Conservation (phyloP, 2,329 filamentous ascomycete species). For the Eutypella sp. region DNA sequence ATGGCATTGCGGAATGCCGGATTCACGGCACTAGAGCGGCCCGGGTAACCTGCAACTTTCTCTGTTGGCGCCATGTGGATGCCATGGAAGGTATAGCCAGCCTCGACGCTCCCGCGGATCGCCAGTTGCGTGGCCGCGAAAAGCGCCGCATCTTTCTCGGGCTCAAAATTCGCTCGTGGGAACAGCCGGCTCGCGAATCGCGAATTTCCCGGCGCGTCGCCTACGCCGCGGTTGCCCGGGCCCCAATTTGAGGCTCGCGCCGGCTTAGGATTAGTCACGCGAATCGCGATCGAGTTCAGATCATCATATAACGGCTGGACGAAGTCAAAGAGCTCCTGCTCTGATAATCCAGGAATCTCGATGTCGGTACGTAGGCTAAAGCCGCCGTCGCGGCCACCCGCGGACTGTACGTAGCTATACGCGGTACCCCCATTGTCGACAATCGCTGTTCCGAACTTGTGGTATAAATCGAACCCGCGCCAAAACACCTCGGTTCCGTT, state of each 20-base stretch:
- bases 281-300: conserved; percentile 27
- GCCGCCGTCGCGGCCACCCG: conserved; percentile 20
- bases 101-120: conserved; percentile 32
- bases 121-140: conserved; percentile 23
- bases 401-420: conserved; percentile 29
- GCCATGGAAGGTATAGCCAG: conserved; percentile 30
- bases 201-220: conserved; percentile 23
- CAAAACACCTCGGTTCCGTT: conserved; percentile 20
- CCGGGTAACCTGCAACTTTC: conserved; percentile 25
- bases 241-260: conserved; percentile 25
- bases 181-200: conserved; percentile 29
- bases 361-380: conserved; percentile 28
- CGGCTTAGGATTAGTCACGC: conserved; percentile 18
- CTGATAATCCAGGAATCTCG: conserved; percentile 27
- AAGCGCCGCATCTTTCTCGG: conserved; percentile 11
- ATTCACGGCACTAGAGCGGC: conserved; percentile 30
- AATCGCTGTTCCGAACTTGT: conserved; percentile 28
- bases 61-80: conserved; percentile 26
- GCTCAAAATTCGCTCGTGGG: conserved; percentile 23
- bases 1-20: conserved; percentile 38
- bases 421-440: conserved; percentile 30
- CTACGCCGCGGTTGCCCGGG: conserved; percentile 15
- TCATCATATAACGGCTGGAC: conserved; percentile 28
- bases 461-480: conserved; percentile 28
- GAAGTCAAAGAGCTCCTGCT: conserved; percentile 19